These are phyloP conservation scores for Penicillium sp. DNA, from an alignment of 2,329 filamentous ascomycete species.

Conservation along the genomic window DNA sequence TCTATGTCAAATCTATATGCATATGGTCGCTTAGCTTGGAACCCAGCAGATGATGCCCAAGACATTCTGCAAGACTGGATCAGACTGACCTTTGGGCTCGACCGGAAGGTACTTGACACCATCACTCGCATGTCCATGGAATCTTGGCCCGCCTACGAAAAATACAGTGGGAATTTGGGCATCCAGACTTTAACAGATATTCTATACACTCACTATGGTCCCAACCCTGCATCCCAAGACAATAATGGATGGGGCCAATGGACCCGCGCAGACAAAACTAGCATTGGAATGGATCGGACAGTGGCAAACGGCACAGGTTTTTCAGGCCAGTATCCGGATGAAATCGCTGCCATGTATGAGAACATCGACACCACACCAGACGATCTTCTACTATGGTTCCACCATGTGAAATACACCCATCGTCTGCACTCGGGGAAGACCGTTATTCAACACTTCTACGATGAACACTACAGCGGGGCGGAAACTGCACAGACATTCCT, in stretches of 20 bases:
- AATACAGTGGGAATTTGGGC: slow-evolving; percentile 69
- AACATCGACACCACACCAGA: slow-evolving; percentile 64
- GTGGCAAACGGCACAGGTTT: slow-evolving; percentile 66
- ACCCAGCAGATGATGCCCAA: slow-evolving; percentile 53
- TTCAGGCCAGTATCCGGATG: slow-evolving; percentile 64
- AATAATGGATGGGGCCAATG: slow-evolving; percentile 70
- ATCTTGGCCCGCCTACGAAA: slow-evolving; percentile 71
- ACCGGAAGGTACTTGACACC: slow-evolving; percentile 56
- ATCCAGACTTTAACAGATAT: slow-evolving; percentile 70
- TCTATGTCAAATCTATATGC: slow-evolving; percentile 72
- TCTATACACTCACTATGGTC: slow-evolving; percentile 65
- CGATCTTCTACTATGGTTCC: slow-evolving; percentile 70
- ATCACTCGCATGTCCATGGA: slow-evolving; percentile 65
- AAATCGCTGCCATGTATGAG: slow-evolving; percentile 61
- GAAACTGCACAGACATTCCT: slow-evolving; percentile 60
- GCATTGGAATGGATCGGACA: slow-evolving; percentile 71
- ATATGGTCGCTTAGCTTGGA: slow-evolving; percentile 67
- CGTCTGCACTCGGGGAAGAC: slow-evolving; percentile 63
- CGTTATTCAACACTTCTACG: slow-evolving; percentile 67
- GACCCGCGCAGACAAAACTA: slow-evolving; percentile 62
- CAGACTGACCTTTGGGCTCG: slow-evolving; percentile 63
- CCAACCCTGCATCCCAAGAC: slow-evolving; percentile 66
- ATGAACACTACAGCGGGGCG: slow-evolving; percentile 62
- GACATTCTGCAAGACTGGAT: slow-evolving; percentile 64
- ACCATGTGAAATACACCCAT: slow-evolving; percentile 69